Evolutionary conservation across 345 rosid species (phyloP).

Genomic region (Hypericum perforatum): DNA sequence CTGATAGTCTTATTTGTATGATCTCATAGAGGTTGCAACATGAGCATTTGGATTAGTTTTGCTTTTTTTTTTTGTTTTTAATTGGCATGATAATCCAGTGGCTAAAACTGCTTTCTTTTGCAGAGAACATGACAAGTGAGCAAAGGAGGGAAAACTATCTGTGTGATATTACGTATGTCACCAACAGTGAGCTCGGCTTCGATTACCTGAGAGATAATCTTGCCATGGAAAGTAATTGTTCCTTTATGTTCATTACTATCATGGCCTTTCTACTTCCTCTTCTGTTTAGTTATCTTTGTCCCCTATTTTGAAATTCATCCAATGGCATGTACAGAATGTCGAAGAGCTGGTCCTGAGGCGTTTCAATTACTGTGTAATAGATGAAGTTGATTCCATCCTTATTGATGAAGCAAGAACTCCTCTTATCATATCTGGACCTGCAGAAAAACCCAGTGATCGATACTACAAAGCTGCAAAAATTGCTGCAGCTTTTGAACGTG

Average conservation of each 20-base stretch:
- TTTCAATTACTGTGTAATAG: constrained; percentile 84
- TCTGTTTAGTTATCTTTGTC: constrained; percentile 1
- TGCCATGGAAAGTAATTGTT: constrained; percentile 99
- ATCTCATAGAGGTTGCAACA: neutral
- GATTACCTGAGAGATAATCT: constrained; percentile 94
- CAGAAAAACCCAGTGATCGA: constrained; percentile 91
- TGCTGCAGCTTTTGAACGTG: constrained; percentile 78
- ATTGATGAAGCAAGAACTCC: constrained; percentile 99
- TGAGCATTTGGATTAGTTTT: neutral
- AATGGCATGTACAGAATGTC: constrained; percentile 47
- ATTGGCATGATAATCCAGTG: constrained; percentile 5
- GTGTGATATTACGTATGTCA: constrained; percentile 89
- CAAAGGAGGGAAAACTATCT: constrained; percentile 85
- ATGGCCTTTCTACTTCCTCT: neutral
- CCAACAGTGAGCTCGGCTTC: constrained; percentile 95
- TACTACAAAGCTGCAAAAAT: constrained; percentile 93
- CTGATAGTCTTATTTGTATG: neutral
- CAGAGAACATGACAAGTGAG: constrained; percentile 93
- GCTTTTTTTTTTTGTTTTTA: neutral
- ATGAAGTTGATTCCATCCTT: constrained; percentile 97
- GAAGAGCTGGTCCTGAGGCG: constrained; percentile 93
- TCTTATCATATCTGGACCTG: constrained; percentile 85
- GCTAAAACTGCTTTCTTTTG: constrained; percentile 11
- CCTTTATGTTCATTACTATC: constrained; percentile 24
- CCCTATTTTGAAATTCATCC: constrained; percentile 20